Evolutionary conservation across 2,329 filamentous ascomycete genomes (phyloP), one percentile per base, ranked within the genome.

Genomic region (Trichoderma oligosporum): DNA sequence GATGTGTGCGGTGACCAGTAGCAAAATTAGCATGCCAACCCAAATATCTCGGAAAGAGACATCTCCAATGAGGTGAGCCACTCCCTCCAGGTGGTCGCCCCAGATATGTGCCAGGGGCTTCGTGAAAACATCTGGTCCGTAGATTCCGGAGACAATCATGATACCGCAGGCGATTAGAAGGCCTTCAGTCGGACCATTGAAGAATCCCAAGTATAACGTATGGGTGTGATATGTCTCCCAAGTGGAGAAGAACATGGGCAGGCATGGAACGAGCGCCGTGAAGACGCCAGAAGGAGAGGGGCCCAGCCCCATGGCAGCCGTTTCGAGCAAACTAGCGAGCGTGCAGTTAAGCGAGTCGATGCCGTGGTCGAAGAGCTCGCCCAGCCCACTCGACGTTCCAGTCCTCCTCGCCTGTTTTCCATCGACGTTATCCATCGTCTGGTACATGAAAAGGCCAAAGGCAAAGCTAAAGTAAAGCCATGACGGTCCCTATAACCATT

Each of bases 191-290:
- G 94, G 94, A 1, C 94, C 94, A 71, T 99, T 99, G 82, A 99
- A 88, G 71, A 93, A 91, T 56, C 94, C 94, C 11, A 99, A 84
- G 73, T 96, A 99, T 5, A 99, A 78, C 0, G 94, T 97, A 72
- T 99, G 94, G 4, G 94, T 97, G 74, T 99, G 94, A 72, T 97
- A 99, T 1, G 94, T 99, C 76, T 99, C 94, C 94, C 94, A 99
- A 2, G 94, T 99, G 3, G 93, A 97, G 76, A 99, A 97, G 79
- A 96, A 99, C 94, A 99, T 99, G 60, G 94, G 90, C 42, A 99
- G 77, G 65, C 91, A 95, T 1, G 94, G 94, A 60, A 93, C 85
- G 41, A 99, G 78, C 1, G 92, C 91, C 1, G 94, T 97, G 71
- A 96, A 95, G 57, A 94, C 87, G 63, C 94, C 94, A 18, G 90